Conservation (phyloP, 2,329 filamentous ascomycete species). For the Botrytis porri region DNA sequence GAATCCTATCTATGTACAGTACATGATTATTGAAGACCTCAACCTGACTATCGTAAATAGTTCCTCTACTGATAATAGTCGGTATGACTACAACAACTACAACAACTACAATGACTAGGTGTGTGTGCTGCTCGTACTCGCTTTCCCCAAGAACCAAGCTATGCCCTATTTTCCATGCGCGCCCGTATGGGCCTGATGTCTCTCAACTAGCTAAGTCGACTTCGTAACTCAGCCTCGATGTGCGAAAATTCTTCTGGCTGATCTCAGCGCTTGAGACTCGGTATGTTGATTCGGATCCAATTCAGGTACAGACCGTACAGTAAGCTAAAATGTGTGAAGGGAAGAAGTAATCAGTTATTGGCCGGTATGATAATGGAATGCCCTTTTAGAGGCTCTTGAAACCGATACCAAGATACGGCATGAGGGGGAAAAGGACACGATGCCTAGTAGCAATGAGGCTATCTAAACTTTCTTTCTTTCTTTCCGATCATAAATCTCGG, state of each 20-base stretch:
- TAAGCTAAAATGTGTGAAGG: background rate
- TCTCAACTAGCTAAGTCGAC: background rate
- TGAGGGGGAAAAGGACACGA: background rate
- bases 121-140: background rate
- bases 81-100: background rate
- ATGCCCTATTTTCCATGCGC: background rate
- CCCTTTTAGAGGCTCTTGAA: background rate
- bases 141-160: background rate
- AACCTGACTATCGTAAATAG: background rate
- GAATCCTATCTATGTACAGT: background rate
- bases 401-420: background rate
- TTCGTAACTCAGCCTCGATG: conserved; percentile 8
- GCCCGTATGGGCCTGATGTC: no score
- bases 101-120: background rate
- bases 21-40: background rate
- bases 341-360: background rate
- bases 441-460: background rate
- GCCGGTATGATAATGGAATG: background rate
- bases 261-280: conserved; percentile 11
- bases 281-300: background rate
- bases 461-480: background rate
- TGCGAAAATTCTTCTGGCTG: background rate
- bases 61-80: background rate
- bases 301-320: background rate
- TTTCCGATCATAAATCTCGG: background rate